phyloP scores from a whole-genome alignment of 1,284 basidiomycete species.

The Kalmanozyma brasiliensis region DNA sequence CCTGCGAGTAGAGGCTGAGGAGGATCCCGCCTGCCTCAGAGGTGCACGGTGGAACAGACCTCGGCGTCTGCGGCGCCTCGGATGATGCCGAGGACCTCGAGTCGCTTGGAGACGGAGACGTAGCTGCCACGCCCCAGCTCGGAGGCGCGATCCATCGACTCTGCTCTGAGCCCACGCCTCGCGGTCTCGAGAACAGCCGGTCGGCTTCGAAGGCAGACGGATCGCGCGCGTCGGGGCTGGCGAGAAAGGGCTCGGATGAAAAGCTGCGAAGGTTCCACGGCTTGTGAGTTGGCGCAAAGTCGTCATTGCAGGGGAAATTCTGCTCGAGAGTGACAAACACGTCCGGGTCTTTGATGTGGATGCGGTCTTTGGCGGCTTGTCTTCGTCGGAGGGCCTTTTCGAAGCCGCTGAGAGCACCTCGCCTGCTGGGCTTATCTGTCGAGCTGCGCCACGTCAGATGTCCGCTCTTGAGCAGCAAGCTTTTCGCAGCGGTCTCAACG shows the following conservation, averaged over 20 bases:
- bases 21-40: constrained; percentile 3
- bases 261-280: background rate
- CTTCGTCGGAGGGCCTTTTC: constrained; percentile 17
- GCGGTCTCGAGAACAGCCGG: constrained; percentile 2
- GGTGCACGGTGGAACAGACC: background rate
- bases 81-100: constrained; percentile 17
- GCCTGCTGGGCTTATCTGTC: background rate
- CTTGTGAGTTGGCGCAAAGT: background rate
- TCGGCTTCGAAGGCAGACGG: constrained; percentile 28
- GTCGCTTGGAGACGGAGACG: background rate
- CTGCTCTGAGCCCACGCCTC: constrained; percentile 8
- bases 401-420: constrained; percentile 8
- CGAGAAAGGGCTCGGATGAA: constrained; percentile 6
- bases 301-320: background rate
- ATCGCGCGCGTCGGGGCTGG: constrained; percentile 25
- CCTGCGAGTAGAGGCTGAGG: constrained; percentile 10
- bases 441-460: constrained; percentile 14
- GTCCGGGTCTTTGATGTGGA: background rate
- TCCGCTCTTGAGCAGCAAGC: constrained; percentile 5
- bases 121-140: constrained; percentile 15
- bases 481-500: background rate
- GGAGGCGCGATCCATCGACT: constrained; percentile 22
- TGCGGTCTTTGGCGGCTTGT: constrained; percentile 4
- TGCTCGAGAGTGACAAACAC: constrained; percentile 16
- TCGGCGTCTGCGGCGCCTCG: constrained; percentile 15